Percentiles rank a stretch among this genome's conserved stretches.
Evolutionary conservation across 73 alveolate species (phyloP).

Genomic region (Tetrahymena thermophila): DNA sequence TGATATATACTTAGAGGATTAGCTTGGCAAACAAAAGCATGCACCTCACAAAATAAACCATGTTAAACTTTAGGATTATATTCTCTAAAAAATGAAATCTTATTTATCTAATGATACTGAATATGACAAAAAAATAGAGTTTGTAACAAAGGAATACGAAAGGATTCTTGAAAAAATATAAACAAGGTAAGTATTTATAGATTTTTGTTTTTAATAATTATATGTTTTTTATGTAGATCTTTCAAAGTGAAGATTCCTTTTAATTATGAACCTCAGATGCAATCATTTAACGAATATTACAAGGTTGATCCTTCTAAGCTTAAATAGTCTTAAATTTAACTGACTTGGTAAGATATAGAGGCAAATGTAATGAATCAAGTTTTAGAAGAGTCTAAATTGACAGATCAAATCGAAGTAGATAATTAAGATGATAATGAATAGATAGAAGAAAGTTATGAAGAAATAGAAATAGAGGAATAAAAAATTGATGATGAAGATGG

Average conservation of each 20-base stretch:
- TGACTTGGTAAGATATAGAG: neutral
- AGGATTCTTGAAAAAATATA: neutral
- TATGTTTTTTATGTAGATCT: neutral
- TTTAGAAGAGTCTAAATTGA: neutral
- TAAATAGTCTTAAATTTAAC: neutral
- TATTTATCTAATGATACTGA: neutral
- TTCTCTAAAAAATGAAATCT: neutral
- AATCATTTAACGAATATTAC: neutral
- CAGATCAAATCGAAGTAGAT: neutral
- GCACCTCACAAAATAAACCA: neutral
- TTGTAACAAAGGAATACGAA: neutral
- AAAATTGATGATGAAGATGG: neutral
- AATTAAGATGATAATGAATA: neutral
- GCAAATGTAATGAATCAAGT: neutral
- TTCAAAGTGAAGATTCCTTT: neutral
- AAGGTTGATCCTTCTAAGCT: neutral
- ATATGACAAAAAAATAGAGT: neutral
- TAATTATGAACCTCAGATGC: neutral
- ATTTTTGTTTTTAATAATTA: neutral
- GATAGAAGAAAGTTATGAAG: neutral
- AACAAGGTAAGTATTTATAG: neutral
- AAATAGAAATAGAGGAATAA: neutral
- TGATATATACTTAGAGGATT: neutral
- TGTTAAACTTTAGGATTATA: neutral
- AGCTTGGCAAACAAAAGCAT: neutral